Conservation (phyloP, 2,329 filamentous ascomycete species). For the Cylindrodendrum hubeiense region DNA sequence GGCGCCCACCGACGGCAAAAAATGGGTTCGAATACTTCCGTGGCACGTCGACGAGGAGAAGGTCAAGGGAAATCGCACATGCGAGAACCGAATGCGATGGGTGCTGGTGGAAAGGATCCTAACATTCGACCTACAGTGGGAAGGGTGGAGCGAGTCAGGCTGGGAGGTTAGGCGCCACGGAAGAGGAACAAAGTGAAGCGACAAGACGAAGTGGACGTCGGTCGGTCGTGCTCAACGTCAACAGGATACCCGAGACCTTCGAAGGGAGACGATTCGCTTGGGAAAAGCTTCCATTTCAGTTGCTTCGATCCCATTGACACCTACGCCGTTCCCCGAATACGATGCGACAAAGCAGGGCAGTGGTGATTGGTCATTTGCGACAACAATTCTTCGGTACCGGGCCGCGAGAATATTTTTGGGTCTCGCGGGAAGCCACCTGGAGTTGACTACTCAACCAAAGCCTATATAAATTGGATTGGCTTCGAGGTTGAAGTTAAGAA, state of each 20-base stretch:
- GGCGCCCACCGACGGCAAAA: slow-evolving; percentile 36
- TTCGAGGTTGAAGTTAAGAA: neutral
- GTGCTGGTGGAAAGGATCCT: slow-evolving; percentile 53
- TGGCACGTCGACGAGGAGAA: slow-evolving; percentile 47
- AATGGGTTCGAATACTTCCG: slow-evolving; percentile 50
- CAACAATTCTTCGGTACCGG: neutral
- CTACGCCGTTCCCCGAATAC: neutral
- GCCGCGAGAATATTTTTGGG: neutral
- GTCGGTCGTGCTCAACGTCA: neutral
- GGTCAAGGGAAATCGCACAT: slow-evolving; percentile 41
- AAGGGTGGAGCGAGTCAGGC: slow-evolving; percentile 47
- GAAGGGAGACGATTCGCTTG: neutral
- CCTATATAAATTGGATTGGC: neutral
- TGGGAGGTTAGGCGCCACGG: slow-evolving; percentile 37
- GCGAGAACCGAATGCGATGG: slow-evolving; percentile 53
- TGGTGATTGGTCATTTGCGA: neutral
- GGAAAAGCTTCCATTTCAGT: neutral
- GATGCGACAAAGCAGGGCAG: neutral
- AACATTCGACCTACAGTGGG: slow-evolving; percentile 53
- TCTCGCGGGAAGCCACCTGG: neutral
- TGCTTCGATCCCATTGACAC: neutral
- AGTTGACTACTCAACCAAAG: neutral
- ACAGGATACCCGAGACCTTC: neutral
- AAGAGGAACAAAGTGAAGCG: slow-evolving; percentile 11
- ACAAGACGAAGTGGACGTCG: slow-evolving; percentile 5